These are phyloP conservation scores for Aspergillus latus DNA, from an alignment of 2,329 filamentous ascomycete species.

Conservation along the genomic window DNA sequence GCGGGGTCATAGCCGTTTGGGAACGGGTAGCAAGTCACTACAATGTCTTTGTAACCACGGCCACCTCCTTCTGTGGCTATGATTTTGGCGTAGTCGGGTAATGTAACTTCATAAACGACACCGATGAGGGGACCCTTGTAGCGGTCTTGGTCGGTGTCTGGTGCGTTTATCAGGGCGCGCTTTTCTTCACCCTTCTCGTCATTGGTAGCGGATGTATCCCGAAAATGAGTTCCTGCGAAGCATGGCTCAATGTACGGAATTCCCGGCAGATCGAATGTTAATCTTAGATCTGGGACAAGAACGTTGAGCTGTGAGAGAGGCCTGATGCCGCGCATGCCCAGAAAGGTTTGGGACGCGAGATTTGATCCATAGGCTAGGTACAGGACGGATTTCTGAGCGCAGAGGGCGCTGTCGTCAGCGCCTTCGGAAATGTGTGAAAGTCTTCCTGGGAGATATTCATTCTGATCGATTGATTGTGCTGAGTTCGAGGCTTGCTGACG, in stretches of 20 bases:
- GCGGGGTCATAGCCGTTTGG: conserved; percentile 50
- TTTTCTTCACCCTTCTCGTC: conserved; percentile 32
- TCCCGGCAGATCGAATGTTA: conserved; percentile 84
- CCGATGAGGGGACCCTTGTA: conserved; percentile 74
- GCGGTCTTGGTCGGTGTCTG: conserved; percentile 34
- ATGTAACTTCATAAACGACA: conserved; percentile 92
- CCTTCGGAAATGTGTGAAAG: conserved; percentile 2
- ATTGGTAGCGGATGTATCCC: conserved; percentile 43
- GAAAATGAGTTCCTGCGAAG: conserved; percentile 76
- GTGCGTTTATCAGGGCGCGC: conserved; percentile 26
- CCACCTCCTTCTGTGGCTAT: conserved; percentile 90
- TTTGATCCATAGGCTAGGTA: conserved; percentile 94
- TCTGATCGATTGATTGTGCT: conserved; percentile 27
- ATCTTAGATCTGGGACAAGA: conserved; percentile 70
- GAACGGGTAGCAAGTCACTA: conserved; percentile 74
- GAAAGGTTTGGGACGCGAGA: conserved; percentile 75
- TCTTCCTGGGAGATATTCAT: conserved; percentile 25
- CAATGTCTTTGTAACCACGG: conserved; percentile 76
- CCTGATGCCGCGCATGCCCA: conserved; percentile 72
- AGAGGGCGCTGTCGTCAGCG: not conserved
- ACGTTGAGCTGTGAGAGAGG: conserved; percentile 82
- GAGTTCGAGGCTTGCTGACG: conserved; percentile 25
- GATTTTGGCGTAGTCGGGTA: conserved; percentile 77
- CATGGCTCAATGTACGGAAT: conserved; percentile 87
- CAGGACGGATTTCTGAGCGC: conserved; percentile 58